These are phyloP conservation scores for Aspergillus amoenus DNA, from an alignment of 2,329 filamentous ascomycete species.

Conservation along the genomic window DNA sequence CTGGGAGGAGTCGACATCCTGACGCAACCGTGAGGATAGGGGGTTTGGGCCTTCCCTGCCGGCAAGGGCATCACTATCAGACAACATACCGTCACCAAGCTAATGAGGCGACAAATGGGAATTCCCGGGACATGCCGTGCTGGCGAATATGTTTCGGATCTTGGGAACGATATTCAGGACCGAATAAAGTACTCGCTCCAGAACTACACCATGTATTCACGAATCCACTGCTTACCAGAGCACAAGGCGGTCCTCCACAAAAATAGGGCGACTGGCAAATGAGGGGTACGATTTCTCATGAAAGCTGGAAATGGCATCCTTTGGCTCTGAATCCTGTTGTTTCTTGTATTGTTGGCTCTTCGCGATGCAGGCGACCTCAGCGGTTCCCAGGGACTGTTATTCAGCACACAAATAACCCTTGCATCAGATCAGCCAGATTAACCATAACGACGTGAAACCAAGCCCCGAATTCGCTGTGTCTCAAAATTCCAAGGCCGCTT, in stretches of 20 bases:
- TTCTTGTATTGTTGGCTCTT: not conserved
- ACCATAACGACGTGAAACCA: not conserved
- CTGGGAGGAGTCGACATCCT: not conserved
- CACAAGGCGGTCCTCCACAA: no score
- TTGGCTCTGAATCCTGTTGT: not conserved
- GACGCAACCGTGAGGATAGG: not conserved
- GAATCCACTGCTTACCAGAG: no score
- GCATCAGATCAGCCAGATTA: not conserved
- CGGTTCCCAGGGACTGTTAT: not conserved
- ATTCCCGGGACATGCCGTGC: no score
- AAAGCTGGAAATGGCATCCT: no score
- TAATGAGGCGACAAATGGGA: not conserved
- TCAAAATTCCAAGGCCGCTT: not conserved
- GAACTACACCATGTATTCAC: no score
- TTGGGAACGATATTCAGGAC: no score
- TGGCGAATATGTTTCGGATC: no score
- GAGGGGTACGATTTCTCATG: no score
- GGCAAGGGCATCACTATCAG: not conserved
- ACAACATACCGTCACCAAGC: not conserved
- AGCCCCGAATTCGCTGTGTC: not conserved
- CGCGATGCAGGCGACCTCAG: not conserved
- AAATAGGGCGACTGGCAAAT: no score
- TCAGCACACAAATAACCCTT: not conserved
- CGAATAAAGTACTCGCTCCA: no score
- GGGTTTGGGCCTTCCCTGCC: not conserved